These are phyloP conservation scores for Metschnikowia koreensis DNA, from an alignment of 805 yeast species.

Conservation along the genomic window DNA sequence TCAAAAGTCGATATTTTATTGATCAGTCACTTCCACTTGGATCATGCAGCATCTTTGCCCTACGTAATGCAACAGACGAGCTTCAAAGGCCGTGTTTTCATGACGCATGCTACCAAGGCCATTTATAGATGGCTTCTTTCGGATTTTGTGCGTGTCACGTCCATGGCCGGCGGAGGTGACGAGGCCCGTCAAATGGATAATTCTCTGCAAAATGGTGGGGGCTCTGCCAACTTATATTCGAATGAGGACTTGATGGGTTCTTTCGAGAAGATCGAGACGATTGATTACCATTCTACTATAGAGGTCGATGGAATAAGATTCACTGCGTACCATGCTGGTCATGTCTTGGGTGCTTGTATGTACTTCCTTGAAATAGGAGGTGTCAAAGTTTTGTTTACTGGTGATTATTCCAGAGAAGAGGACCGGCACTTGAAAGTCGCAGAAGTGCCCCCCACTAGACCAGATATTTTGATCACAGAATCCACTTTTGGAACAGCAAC, in stretches of 20 bases:
- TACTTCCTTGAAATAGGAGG: constrained; percentile 94
- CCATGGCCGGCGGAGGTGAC: constrained; percentile 46
- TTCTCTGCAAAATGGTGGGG: constrained; percentile 16
- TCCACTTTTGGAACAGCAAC: constrained; percentile 98
- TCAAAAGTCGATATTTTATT: constrained; percentile 81
- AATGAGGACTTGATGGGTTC: constrained; percentile 88
- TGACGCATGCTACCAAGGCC: constrained; percentile 99
- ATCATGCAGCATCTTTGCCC: constrained; percentile 97
- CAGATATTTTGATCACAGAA: constrained; percentile 89
- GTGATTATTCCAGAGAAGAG: constrained; percentile 94
- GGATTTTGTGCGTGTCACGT: constrained; percentile 91
- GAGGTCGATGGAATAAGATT: constrained; percentile 93
- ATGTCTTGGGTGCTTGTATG: constrained; percentile 98
- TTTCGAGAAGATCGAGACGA: constrained; percentile 86
- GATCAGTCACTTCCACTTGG: constrained; percentile 93
- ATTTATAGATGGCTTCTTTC: constrained; percentile 92
- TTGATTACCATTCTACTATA: constrained; percentile 92
- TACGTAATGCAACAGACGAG: constrained; percentile 97
- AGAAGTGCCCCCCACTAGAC: constrained; percentile 83
- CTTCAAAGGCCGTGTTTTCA: constrained; percentile 92
- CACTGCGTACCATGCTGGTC: constrained; percentile 99
- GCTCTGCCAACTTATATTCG: constrained; percentile 61
- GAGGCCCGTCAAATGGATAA: constrained; percentile 21
- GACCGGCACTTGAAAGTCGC: constrained; percentile 95
- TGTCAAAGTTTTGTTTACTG: constrained; percentile 82